phyloP scores from a whole-genome alignment of 768 basidiomycete species.

The Gymnopilus dilepis region DNA sequence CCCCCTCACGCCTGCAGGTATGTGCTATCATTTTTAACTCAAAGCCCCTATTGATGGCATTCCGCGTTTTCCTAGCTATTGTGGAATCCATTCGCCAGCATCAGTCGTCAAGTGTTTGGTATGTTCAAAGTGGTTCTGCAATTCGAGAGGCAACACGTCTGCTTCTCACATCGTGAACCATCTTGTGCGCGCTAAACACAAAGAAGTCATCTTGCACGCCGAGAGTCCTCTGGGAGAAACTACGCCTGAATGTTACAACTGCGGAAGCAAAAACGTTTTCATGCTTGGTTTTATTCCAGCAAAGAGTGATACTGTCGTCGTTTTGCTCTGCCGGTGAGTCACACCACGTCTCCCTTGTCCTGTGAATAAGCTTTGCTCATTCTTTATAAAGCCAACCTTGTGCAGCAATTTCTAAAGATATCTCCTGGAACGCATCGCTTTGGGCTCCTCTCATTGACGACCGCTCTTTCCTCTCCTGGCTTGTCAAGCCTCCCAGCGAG shows the following conservation, averaged over 20 bases:
- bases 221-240: slow-evolving; percentile 97
- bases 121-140: slow-evolving; percentile 98
- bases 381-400: slow-evolving; percentile 82
- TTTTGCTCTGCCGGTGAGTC: slow-evolving; percentile 90
- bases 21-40: slow-evolving; percentile 30
- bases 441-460: slow-evolving; percentile 99
- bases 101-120: slow-evolving; percentile 95
- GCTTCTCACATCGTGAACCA: slow-evolving; percentile 99
- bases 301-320: slow-evolving; percentile 98
- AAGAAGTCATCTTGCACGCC: slow-evolving; percentile 95
- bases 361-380: not conserved
- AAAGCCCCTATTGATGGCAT: slow-evolving; percentile 15
- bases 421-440: slow-evolving; percentile 96
- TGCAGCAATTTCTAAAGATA: slow-evolving; percentile 95
- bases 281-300: slow-evolving; percentile 99
- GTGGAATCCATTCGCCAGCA: slow-evolving; percentile 96
- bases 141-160: slow-evolving; percentile 96
- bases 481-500: slow-evolving; percentile 97
- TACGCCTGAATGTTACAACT: slow-evolving; percentile 98
- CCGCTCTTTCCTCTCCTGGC: slow-evolving; percentile 98
- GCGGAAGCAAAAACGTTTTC: slow-evolving; percentile 99
- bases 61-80: slow-evolving; percentile 67
- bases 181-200: slow-evolving; percentile 98
- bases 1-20: slow-evolving; percentile 97
- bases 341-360: slow-evolving; percentile 10